Evolutionary conservation across 2,329 filamentous ascomycete genomes (phyloP), one percentile per base, ranked within the genome.

Genomic region (Xylogone sp.): DNA sequence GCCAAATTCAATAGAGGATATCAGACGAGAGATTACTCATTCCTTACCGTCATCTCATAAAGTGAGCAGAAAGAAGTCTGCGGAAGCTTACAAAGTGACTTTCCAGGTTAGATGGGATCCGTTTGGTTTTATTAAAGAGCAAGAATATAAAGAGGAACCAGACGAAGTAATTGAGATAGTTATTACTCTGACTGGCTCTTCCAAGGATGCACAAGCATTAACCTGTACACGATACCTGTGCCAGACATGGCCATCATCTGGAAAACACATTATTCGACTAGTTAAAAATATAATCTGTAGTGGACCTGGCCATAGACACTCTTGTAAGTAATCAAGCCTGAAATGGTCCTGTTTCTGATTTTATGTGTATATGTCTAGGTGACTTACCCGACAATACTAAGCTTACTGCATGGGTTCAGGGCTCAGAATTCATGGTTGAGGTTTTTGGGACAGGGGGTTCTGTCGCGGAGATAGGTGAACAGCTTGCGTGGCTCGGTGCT

Each of bases 371-470:
- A 39, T 39, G n/a, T 39, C 21, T 49, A 27, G 59, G 62, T 34
- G 59, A 56, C 19, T 62, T 62, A 57, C 59, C 57, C 3, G 42
- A 27, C 16, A 19, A 51, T 8, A 44, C 13, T 13, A 42, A 20
- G 22, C 34, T 21, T 13, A 21, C 47, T 2, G 34, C 50, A 4
- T 43, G 20, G 42, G 45, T 45, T 29, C 2, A 27, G 16, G 19
- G 21, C 43, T 27, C 48, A 18, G 27, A 43, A 10, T 20, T 57
- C 10, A 42, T 48, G 2, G n/a, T 49, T 19, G 46, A 49, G 42
- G 47, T 27, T 2, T 31, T 21, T 3, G 51, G 46, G 7, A 46
- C 43, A 16, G 34, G 21, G 8, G n/a, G 18, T 16, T 16, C 22
- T 16, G 45, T 49, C 18, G 47, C 43, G 7, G 44, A 49, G 20